A percentile compares a stretch with the other conserved stretches of the same genome.
These are phyloP conservation scores for Ophiostoma sp. DNA, from an alignment of 2,329 filamentous ascomycete species.

Conservation along the genomic window DNA sequence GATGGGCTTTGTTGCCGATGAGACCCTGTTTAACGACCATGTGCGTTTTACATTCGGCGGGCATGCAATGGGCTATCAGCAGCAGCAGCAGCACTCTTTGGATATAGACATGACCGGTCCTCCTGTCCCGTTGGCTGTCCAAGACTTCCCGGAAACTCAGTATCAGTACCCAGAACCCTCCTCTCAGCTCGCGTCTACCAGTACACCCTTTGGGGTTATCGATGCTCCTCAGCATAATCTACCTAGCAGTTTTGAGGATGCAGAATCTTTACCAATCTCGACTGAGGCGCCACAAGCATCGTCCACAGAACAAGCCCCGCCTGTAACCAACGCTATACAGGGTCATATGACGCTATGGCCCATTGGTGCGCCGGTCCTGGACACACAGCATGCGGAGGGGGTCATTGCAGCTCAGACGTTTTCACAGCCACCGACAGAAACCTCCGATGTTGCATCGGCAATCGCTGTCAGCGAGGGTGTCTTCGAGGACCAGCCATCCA, in stretches of 20 bases:
- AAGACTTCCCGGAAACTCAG: not conserved
- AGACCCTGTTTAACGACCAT: conserved; percentile 16
- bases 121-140: not conserved
- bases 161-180: conserved; percentile 26
- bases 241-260: not conserved
- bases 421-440: not conserved
- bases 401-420: not conserved
- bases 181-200: conserved; percentile 9
- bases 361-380: conserved; percentile 15
- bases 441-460: not conserved
- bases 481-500: conserved; percentile 17
- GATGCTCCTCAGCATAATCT: too few relatives aligned
- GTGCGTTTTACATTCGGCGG: conserved; percentile 24
- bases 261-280: not conserved
- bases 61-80: not conserved
- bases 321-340: not conserved
- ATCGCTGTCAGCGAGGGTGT: conserved; percentile 12
- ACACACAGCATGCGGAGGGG: conserved; percentile 15
- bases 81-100: not conserved
- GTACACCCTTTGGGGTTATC: not conserved
- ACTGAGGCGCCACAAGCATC: not conserved
- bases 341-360: conserved; percentile 23
- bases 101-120: not conserved
- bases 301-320: not conserved
- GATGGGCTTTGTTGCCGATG: conserved; percentile 22